These are phyloP conservation scores for Macrolepiota dolichaula DNA, from an alignment of 768 basidiomycete species.

Conservation along the genomic window DNA sequence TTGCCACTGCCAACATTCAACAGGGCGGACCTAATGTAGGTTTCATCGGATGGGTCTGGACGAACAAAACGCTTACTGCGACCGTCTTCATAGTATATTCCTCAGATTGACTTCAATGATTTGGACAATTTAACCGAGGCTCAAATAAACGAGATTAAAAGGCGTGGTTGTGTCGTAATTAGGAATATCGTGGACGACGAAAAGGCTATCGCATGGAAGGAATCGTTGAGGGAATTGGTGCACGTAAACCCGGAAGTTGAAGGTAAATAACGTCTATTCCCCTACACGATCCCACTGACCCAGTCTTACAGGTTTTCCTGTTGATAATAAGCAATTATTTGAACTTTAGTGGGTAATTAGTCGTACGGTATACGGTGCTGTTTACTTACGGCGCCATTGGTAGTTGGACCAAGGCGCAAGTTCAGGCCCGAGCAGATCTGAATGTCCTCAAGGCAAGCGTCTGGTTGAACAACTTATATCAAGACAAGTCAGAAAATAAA, in stretches of 20 bases:
- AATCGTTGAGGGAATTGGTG: conserved; percentile 51
- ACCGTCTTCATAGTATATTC: conserved; percentile 44
- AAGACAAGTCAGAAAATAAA: conserved; percentile 30
- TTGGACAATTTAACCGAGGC: conserved; percentile 43
- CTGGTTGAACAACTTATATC: conserved; percentile 69
- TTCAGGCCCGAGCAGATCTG: conserved; percentile 67
- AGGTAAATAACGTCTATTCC: conserved; percentile 29
- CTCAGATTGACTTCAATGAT: conserved; percentile 57
- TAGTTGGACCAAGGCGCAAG: conserved; percentile 34
- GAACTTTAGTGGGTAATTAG: conserved; percentile 58
- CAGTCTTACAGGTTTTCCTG: conserved; percentile 43
- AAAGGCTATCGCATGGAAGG: conserved; percentile 58
- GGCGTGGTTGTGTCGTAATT: conserved; percentile 59
- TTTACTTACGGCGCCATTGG: not conserved
- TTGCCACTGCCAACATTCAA: conserved; percentile 26
- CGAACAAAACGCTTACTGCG: not conserved
- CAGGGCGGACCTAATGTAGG: conserved; percentile 48
- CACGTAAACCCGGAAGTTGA: conserved; percentile 49
- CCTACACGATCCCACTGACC: too few relatives aligned
- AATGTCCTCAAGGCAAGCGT: conserved; percentile 55
- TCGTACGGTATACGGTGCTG: not conserved
- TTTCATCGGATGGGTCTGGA: not conserved
- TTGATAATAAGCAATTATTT: conserved; percentile 67
- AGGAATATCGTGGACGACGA: conserved; percentile 54
- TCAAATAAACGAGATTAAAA: conserved; percentile 47